Percentiles rank a stretch among this genome's conserved stretches.
Conservation (phyloP, 2,329 filamentous ascomycete species). For the Fusarium sp. region DNA sequence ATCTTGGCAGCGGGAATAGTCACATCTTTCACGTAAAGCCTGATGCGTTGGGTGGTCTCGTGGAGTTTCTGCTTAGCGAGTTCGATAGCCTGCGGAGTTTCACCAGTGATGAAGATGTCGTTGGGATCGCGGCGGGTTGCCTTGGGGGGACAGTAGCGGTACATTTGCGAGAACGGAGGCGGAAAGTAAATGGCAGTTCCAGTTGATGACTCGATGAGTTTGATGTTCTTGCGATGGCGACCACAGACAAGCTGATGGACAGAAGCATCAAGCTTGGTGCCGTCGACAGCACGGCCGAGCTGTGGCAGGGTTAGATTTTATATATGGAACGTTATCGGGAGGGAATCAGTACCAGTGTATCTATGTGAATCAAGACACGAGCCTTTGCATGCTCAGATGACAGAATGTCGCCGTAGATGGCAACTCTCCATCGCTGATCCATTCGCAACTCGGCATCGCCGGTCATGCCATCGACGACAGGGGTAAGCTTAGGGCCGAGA, state of each 20-base stretch:
- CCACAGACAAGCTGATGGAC: constrained; percentile 94
- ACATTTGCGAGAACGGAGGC: constrained; percentile 89
- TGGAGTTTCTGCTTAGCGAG: constrained; percentile 91
- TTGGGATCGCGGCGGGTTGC: constrained; percentile 84
- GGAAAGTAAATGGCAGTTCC: constrained; percentile 99
- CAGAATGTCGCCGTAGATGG: constrained; percentile 94
- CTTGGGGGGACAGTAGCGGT: constrained; percentile 85
- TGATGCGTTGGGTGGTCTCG: constrained; percentile 81
- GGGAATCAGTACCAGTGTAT: constrained; percentile 74
- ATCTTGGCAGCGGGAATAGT: constrained; percentile 91
- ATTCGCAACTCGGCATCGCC: constrained; percentile 84
- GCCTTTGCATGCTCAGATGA: constrained; percentile 98
- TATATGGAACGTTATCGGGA: background rate
- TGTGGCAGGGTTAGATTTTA: constrained; percentile 47
- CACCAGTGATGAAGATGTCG: constrained; percentile 95
- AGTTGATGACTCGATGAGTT: constrained; percentile 93
- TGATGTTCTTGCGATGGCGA: constrained; percentile 95
- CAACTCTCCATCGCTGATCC: constrained; percentile 89
- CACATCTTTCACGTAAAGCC: constrained; percentile 91
- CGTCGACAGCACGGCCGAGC: constrained; percentile 80
- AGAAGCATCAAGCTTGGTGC: constrained; percentile 82
- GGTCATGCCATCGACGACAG: constrained; percentile 77
- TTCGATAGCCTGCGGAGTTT: constrained; percentile 83
- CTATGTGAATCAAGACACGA: constrained; percentile 94
- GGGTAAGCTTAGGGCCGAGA: constrained; percentile 86